These are phyloP conservation scores for Rubia balearica DNA, from an alignment of 305 asterid genomes.

Conservation along the genomic window DNA sequence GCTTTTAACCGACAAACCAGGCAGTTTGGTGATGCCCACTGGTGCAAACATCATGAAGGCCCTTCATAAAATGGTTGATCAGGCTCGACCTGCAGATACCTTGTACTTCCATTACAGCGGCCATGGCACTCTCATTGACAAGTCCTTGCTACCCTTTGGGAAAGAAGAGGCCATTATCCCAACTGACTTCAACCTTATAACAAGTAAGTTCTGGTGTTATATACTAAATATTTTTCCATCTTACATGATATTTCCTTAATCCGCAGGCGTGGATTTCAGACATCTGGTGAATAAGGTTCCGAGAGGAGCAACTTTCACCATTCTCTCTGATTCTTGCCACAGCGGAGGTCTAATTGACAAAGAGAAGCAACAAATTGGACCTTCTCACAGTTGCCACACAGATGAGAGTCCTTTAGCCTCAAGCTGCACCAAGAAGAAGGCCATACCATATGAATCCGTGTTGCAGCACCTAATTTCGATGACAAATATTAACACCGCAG, in stretches of 20 bases:
- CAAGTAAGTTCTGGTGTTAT: conserved; percentile 42
- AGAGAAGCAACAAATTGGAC: conserved; percentile 78
- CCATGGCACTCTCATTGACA: conserved; percentile 54
- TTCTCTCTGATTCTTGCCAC: conserved; percentile 86
- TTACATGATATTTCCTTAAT: background rate
- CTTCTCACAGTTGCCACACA: conserved; percentile 17
- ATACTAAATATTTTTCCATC: too few species aligned
- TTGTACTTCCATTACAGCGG: conserved; percentile 80
- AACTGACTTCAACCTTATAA: conserved; percentile 70
- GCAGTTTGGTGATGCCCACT: conserved; percentile 49
- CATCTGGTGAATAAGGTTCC: conserved; percentile 66
- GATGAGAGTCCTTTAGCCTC: background rate
- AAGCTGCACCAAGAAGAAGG: conserved; percentile 28
- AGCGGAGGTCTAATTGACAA: conserved; percentile 93
- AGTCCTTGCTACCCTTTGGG: conserved; percentile 23
- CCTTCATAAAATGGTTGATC: conserved; percentile 42
- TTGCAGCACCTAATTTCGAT: conserved; percentile 44
- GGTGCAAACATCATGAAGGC: conserved; percentile 66
- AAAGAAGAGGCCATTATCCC: conserved; percentile 77
- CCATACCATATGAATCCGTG: conserved; percentile 44
- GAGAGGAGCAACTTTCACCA: conserved; percentile 62
- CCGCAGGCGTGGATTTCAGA: conserved; percentile 63
- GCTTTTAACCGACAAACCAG: conserved; percentile 57
- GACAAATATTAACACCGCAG: conserved; percentile 43
- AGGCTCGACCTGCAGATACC: conserved; percentile 48